These are phyloP conservation scores for Ambrosia hybrid DNA, from an alignment of 140 eudicot species.

Conservation along the genomic window DNA sequence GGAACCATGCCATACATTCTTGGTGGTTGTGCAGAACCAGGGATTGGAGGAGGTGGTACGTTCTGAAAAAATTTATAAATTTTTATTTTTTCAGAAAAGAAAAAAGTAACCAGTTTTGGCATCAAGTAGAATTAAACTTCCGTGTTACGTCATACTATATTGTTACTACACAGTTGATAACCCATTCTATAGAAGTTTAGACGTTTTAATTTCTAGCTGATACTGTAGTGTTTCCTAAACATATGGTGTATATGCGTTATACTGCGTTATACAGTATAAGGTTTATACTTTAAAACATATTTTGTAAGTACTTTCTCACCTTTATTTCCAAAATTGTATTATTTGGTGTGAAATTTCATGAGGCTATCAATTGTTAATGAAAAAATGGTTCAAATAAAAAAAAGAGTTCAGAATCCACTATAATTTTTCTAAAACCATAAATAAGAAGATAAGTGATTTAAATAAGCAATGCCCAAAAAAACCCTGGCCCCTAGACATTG, in stretches of 20 bases:
- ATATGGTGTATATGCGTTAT: too few species aligned
- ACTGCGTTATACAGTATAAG: not conserved
- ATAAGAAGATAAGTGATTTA: not conserved
- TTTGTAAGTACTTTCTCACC: slow-evolving; percentile 11
- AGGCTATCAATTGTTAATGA: not conserved
- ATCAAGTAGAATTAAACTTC: too few species aligned
- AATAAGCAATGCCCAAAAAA: not conserved
- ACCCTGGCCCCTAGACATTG: not conserved
- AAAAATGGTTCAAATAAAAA: too few species aligned
- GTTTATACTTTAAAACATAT: not conserved
- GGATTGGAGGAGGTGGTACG: slow-evolving; percentile 51
- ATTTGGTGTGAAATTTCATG: slow-evolving; percentile 8
- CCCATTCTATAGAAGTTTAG: not conserved
- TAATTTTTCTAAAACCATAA: not conserved
- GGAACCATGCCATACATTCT: slow-evolving; percentile 79
- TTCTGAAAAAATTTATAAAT: slow-evolving; percentile 35
- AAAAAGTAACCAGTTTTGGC: too few species aligned
- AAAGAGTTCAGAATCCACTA: not conserved
- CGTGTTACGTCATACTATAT: too few species aligned
- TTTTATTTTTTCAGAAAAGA: too few species aligned
- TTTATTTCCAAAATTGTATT: not conserved
- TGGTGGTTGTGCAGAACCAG: slow-evolving; percentile 63
- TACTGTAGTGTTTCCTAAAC: too few species aligned
- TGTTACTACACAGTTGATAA: not conserved
- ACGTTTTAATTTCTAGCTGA: not conserved